Evolutionary conservation across 306 rosid genomes (phyloP).

Genomic region (Vigna radiata): DNA sequence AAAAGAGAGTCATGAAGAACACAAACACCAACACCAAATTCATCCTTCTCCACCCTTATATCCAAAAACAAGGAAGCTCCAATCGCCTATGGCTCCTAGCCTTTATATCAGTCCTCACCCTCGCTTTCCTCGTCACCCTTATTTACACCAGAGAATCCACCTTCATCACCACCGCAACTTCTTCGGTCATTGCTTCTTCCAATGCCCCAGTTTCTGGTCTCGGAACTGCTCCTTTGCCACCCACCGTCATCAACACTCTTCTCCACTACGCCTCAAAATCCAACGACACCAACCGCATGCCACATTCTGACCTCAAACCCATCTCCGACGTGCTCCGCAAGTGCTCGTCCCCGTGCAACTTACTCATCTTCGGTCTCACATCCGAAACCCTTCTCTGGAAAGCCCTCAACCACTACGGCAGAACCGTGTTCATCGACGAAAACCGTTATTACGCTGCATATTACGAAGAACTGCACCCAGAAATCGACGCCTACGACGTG

Average conservation of each 20-base stretch:
- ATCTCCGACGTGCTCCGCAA: conserved; percentile 85
- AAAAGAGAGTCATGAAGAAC: conserved; percentile 65
- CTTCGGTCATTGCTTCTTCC: conserved; percentile 41
- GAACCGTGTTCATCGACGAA: conserved; percentile 91
- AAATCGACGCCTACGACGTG: conserved; percentile 89
- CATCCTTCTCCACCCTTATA: conserved; percentile 96
- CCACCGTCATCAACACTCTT: conserved; percentile 85
- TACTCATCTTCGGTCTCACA: conserved; percentile 87
- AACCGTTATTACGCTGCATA: conserved; percentile 93
- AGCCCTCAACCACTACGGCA: conserved; percentile 86
- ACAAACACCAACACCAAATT: conserved; percentile 74
- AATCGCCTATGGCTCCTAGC: conserved; percentile 84
- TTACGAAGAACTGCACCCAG: conserved; percentile 85
- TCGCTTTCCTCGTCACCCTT: conserved; percentile 80
- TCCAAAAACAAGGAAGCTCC: conserved; percentile 94
- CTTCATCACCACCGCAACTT: conserved; percentile 43
- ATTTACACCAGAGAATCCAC: conserved; percentile 77
- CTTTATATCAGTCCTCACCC: conserved; percentile 78
- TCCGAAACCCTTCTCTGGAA: conserved; percentile 93
- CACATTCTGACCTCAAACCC: conserved; percentile 76
- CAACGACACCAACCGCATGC: conserved; percentile 82
- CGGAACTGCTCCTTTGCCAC: conserved; percentile 51
- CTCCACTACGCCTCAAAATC: conserved; percentile 85
- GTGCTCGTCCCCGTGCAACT: conserved; percentile 79
- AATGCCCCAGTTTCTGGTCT: conserved; percentile 32